Conservation (phyloP, 768 basidiomycete genomes). For the Pholiota molesta region DNA sequence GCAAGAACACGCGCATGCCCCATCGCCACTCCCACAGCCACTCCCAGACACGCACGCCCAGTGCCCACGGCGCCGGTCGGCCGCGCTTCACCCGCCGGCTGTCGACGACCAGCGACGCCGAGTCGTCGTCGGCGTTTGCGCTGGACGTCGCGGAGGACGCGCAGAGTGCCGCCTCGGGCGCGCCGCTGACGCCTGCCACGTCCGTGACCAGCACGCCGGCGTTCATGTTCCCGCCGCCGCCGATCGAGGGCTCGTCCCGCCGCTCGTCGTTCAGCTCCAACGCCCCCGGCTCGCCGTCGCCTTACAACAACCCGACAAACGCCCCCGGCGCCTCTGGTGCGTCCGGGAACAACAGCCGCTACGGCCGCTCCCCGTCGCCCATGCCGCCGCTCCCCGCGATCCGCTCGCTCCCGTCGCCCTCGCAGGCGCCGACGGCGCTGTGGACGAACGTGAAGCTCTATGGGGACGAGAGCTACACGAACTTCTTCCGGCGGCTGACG, state of each 20-base stretch:
- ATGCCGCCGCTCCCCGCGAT: conserved; percentile 96
- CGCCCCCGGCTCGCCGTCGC: conserved; percentile 74
- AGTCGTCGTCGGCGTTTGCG: conserved; percentile 44
- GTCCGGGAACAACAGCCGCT: conserved; percentile 41
- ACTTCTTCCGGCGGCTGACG: conserved; percentile 92
- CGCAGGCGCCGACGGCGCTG: conserved; percentile 27
- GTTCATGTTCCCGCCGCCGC: conserved; percentile 68
- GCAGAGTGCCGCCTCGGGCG: conserved; percentile 23
- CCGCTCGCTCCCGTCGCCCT: conserved; percentile 62
- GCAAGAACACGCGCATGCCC: conserved; percentile 81
- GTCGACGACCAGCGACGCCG: conserved; percentile 77
- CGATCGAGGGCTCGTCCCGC: conserved; percentile 59
- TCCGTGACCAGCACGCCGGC: conserved; percentile 73
- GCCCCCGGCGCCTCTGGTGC: conserved; percentile 7
- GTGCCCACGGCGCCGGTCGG: conserved; percentile 49
- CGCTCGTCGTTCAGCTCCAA: conserved; percentile 82
- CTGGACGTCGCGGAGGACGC: conserved; percentile 48
- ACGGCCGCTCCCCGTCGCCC: conserved; percentile 84
- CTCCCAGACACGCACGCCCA: conserved; percentile 56
- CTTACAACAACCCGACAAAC: conserved; percentile 34
- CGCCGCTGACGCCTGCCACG: conserved; percentile 65
- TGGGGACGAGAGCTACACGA: conserved; percentile 93
- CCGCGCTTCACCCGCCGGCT: conserved; percentile 68
- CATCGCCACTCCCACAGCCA: conserved; percentile 68
- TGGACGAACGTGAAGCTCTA: conserved; percentile 83